Evolutionary conservation across 1,139 yeast genomes (phyloP), one percentile per base, ranked within the genome.

Genomic region (Pichiaceae sp.): DNA sequence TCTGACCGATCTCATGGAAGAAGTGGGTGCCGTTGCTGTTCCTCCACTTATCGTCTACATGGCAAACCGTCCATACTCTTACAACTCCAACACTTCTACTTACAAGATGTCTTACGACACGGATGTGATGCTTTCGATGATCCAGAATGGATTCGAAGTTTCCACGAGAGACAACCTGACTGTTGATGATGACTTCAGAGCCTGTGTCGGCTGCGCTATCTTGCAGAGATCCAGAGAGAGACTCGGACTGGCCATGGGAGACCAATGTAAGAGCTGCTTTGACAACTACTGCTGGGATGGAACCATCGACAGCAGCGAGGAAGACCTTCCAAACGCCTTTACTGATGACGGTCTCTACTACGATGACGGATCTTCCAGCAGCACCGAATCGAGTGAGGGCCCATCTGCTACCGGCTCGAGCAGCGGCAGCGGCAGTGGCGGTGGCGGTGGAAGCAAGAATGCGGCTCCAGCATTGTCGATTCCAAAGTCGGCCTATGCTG

Each of bases 181-280:
- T 4, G 62, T 79, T 31, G 94, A 83, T 51, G 58, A 65, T 2
- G 80, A 81, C 38, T 87, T 87, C 80, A 68, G 73, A 37, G 72
- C 81, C 6, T 87, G 96, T 66, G 72, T 87, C 37, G 85, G 89
- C 1, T 87, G 97, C 66, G 96, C 96, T 7, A 75, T 87, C 38
- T 68, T 87, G 40, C 80, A 86, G 59, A 76, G 96, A 57, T 76
- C 81, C 38, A 80, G 81, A 54, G 94, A 86, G 62, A 72, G 94
- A 51, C 62, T 69, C 35, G 79, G 81, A 25, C 58, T 68, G 23
- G 66, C 70, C 16, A 79, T 78, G 44, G 71, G 87, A 6, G 77
- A 71, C 2, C 87, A 82, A 54, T 89, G 96, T 67, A 60, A 72
- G 43, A 45, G 63, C 38, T 89, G 97, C 60, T 82, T 86, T 56